Conservation (phyloP, 129 eudicot species). For the Cynara cardunculus region DNA sequence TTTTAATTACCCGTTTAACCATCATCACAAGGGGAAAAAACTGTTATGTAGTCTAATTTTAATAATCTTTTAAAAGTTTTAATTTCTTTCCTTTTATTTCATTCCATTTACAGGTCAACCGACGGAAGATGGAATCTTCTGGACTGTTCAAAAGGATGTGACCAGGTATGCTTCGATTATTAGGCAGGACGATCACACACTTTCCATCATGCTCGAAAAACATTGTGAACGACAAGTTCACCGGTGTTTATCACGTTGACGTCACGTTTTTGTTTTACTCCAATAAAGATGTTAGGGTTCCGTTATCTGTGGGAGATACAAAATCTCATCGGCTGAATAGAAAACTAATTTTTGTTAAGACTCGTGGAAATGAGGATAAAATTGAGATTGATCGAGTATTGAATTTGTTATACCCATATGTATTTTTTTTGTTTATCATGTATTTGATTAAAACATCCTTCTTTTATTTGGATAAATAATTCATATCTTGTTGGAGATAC, state of each 20-base stretch:
- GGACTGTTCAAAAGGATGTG: conserved; percentile 63
- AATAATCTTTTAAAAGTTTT: too few species aligned
- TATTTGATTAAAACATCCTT: too few species aligned
- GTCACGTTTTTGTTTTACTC: conserved; percentile 40
- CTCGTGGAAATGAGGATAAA: background rate
- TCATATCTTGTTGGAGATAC: too few species aligned
- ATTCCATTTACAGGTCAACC: conserved; percentile 76
- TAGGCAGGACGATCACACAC: conserved; percentile 18
- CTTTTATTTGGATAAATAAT: too few species aligned
- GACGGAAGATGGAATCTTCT: conserved; percentile 44
- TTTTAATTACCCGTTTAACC: too few species aligned
- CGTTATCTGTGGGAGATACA: background rate
- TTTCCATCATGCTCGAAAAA: conserved; percentile 75
- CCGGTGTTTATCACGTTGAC: conserved; percentile 54
- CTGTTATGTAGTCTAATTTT: too few species aligned
- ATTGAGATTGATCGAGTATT: conserved; percentile 1
- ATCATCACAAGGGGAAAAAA: too few species aligned
- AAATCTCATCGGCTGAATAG: conserved; percentile 7
- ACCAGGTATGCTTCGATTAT: conserved; percentile 53
- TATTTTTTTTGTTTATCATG: too few species aligned
- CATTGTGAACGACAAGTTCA: conserved; percentile 46
- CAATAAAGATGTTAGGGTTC: background rate
- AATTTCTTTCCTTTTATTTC: too few species aligned
- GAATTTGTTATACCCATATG: conserved; percentile 17
- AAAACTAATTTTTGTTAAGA: conserved; percentile 31